Evolutionary conservation across 495 filamentous ascomycete genomes (phyloP), one percentile per base, ranked within the genome.

Genomic region (Chaetomidium leptoderma): DNA sequence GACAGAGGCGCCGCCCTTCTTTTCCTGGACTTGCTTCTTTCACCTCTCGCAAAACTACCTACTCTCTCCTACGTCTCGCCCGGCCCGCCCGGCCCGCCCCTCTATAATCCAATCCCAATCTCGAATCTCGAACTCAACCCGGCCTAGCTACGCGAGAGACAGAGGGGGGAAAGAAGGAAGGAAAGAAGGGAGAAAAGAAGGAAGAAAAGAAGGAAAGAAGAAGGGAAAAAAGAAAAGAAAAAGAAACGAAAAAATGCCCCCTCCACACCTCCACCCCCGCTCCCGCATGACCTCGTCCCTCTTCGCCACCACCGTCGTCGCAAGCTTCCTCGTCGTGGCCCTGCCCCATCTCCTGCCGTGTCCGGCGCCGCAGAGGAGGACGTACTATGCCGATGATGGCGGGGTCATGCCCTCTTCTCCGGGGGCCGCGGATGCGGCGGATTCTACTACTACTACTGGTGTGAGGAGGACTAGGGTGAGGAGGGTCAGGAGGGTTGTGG

Each of bases 341-440:
- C 77, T 96, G 49, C 93, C 93, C 26, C 93, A 98, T 66, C 66
- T 95, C n/a, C 80, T 98, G 44, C 93, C 93, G 1, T 98, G 93
- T 71, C 93, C 93, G 5, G 87, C 89, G 49, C 87, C 87, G 4
- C 1, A 16, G n/a, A 80, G 87, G 58, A 77, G 84, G 37, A 83
- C 85, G 32, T 85, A 84, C 58, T 84, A 84, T 58, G 84, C 87
- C 63, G 88, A 92, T 68, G 86, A 80, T 36, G 83, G 53, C 13
- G 39, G 16, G 2, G 26, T 17, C n/a, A n/a, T n/a, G n/a, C n/a
- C n/a, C n/a, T n/a, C n/a, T n/a, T n/a, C n/a, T n/a, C n/a, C n/a
- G n/a, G n/a, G n/a, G n/a, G n/a, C n/a, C n/a, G n/a, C n/a, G n/a
- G 26, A 9, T 24, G 23, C 17, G 19, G 13, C 16, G 19, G 30